Evolutionary conservation across 352 stramenopile species (phyloP).

Genomic region (Pythium dissotocum): DNA sequence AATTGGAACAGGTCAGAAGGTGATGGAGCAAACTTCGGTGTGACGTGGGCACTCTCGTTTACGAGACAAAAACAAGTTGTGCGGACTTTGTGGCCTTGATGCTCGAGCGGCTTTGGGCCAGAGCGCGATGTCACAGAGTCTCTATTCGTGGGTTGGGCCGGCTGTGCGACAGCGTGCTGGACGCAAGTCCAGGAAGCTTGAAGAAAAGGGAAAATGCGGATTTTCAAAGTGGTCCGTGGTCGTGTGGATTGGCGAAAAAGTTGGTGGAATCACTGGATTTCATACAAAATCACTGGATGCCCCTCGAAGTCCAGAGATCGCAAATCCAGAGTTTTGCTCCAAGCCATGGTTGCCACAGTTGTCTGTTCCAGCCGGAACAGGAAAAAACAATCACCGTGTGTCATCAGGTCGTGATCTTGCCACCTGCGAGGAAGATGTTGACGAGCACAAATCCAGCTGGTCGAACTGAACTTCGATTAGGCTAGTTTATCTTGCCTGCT

Average conservation of each 20-base stretch:
- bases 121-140: not conserved
- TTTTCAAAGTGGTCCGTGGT: not conserved
- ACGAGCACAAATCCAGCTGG: not conserved
- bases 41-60: not conserved
- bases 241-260: too few relatives aligned
- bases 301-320: not conserved
- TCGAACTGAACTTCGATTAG: not conserved
- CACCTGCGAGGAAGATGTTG: not conserved
- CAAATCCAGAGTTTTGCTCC: not conserved
- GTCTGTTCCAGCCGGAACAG: not conserved
- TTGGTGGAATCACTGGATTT: too few relatives aligned
- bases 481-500: not conserved
- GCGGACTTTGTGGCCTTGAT: not conserved
- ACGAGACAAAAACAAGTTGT: not conserved
- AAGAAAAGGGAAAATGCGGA: not conserved
- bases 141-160: not conserved
- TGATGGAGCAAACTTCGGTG: not conserved
- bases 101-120: not conserved
- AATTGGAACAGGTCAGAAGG: not conserved
- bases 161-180: not conserved
- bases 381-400: not conserved
- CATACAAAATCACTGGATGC: too few relatives aligned
- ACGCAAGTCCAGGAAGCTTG: not conserved
- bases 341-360: not conserved
- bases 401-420: constrained; percentile 10